Base-by-base conservation (phyloP, 495 filamentous ascomycete genomes). In the Geoglossum glabrum region DNA sequence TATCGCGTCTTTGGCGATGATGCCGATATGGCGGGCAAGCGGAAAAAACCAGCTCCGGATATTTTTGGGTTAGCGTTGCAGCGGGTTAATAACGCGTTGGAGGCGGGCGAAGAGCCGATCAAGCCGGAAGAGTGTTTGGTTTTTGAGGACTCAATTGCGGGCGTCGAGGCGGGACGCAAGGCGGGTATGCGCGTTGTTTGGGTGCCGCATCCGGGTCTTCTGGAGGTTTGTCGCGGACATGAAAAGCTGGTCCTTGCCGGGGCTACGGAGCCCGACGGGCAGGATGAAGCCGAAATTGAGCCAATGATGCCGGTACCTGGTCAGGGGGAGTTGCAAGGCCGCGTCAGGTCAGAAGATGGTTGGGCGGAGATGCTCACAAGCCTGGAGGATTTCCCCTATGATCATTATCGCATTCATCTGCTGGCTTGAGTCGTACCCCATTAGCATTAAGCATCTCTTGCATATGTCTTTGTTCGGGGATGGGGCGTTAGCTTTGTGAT, bases 151-250 rank as follows among this genome's bases (percentile, higher is more conserved):
- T 82, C 81, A 26, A 89, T 97, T 40, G 36, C 36, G 4, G 92
- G 92, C 0, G 87, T 95, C 0, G 92, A 98, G 71, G 80, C 90
- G 11, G 92, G 88, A 15, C 72, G 92, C 28, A 78, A 93, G 57
- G 92, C 93, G 0, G 93, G 93, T 0, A 97, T 97, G 93, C 77
- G 88, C 60, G 92, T 95, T 10, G 73, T 93, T 0, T 98, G 92
- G 92, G 61, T 40, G 4, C 92, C 92, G 6, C 90, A 97, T 73
- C 78, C 80, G 2, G 86, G 79, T 66, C 69, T 98, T 27, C 71
- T 85, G 71, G 74, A 78, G 63, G 81, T 85, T 66, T 92, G 84
- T 64, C 70, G 69, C 43, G 90, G 86, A 3, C 75, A 81, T 45
- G 88, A 93, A 70, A 74, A 73, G 49, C 79, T 86, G 67, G 88